Evolutionary conservation across 2,329 filamentous ascomycete genomes (phyloP).

Genomic region (Aspergillus tanneri): DNA sequence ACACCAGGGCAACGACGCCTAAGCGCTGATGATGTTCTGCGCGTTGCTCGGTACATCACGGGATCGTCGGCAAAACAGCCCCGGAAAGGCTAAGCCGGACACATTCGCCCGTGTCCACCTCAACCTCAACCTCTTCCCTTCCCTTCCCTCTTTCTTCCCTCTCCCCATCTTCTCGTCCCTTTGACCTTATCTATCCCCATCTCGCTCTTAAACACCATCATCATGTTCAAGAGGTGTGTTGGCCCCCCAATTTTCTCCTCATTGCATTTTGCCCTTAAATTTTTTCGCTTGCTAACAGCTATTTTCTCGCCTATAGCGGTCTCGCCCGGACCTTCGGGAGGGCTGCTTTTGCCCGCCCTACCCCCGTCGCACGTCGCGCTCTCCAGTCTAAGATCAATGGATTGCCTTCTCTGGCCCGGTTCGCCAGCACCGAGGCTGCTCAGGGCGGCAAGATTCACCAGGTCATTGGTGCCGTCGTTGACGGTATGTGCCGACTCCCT

Average conservation of each 20-base stretch:
- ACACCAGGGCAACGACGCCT: background rate
- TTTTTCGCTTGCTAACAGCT: slow-evolving; percentile 12
- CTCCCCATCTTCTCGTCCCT: slow-evolving; percentile 34
- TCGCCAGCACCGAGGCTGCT: slow-evolving; percentile 59
- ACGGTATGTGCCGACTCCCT: slow-evolving; percentile 65
- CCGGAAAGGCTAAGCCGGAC: slow-evolving; percentile 41
- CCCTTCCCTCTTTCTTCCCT: slow-evolving; percentile 33
- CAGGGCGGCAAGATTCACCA: slow-evolving; percentile 66
- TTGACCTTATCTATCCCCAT: slow-evolving; percentile 37
- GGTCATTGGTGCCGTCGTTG: slow-evolving; percentile 98
- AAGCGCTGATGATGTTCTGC: background rate
- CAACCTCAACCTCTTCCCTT: slow-evolving; percentile 31
- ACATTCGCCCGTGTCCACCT: slow-evolving; percentile 32
- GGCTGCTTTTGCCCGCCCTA: slow-evolving; percentile 58
- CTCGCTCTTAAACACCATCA: slow-evolving; percentile 50
- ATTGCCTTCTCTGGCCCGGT: slow-evolving; percentile 61
- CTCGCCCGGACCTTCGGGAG: slow-evolving; percentile 65
- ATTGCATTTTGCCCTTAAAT: slow-evolving; percentile 13
- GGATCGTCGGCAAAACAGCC: slow-evolving; percentile 46
- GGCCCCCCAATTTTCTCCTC: slow-evolving; percentile 19
- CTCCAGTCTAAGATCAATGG: slow-evolving; percentile 58
- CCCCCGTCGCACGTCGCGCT: slow-evolving; percentile 54
- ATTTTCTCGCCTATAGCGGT: slow-evolving; percentile 51
- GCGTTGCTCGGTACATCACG: slow-evolving; percentile 40
- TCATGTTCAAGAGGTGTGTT: slow-evolving; percentile 63